Evolutionary conservation across 2,329 filamentous ascomycete species (phyloP), one percentile per base, ranked within the genome.

Genomic region (Chaetomium globosum): DNA sequence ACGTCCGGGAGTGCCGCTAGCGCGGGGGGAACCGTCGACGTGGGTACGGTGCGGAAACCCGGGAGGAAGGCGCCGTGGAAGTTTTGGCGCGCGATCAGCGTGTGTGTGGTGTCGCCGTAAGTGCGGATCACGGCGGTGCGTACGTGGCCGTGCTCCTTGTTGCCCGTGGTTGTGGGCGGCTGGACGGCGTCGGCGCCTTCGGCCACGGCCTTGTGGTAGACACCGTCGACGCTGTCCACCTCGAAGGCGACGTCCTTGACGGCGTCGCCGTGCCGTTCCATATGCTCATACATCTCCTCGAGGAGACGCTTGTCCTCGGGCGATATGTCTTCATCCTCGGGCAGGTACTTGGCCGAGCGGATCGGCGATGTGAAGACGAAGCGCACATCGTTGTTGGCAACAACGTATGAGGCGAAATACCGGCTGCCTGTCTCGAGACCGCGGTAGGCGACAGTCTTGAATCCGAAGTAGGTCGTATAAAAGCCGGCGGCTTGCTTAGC

Each of bases 201-300:
- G 68, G 83, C 80, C 16, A 96, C 83, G 21, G 94, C 94, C 64
- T 86, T 86, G 64, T 80, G 75, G 77, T 92, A 97, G 5, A 97
- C 90, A 53, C 86, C 90, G 65, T 89, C 86, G 46, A 96, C 92
- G 73, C 92, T 87, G 78, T 98, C 93, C 13, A 98, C 94, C 77
- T 96, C 92, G 75, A 97, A 97, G 12, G 93, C 91, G 39, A 97
- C 93, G 73, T 97, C 94, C 80, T 96, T 97, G 61, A 97, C 93
- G 13, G 90, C 94, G 77, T 98, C 94, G 28, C 94, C 93, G 74
- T 98, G 94, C 67, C 87, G 85, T 79, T 93, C 90, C 48, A 96
- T 85, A 76, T 97, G 93, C 19, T 82, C 83, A 75, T 96, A 89
- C 68, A 97, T 92, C 72, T 94, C 90, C 64, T 80, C 78, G 23